A percentile compares a stretch with the other conserved stretches of the same genome.
phyloP scores from a whole-genome alignment of 495 filamentous ascomycete species.

The Penicillium tannophilum region DNA sequence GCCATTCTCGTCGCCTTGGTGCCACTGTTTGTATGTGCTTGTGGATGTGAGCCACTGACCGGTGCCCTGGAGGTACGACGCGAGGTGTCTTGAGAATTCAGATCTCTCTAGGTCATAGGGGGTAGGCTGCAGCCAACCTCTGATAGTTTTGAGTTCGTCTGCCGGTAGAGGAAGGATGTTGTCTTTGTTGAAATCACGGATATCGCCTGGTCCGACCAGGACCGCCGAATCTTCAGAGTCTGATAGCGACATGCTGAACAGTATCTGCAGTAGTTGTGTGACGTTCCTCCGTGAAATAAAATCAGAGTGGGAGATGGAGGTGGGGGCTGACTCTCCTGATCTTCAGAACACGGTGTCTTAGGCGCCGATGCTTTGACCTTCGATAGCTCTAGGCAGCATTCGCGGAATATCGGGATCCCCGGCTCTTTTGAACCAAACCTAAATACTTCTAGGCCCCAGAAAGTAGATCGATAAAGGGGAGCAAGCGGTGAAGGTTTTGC shows the following conservation, averaged over 20 bases:
- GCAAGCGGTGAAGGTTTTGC: no score
- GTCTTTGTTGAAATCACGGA: constrained; percentile 19
- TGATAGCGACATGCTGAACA: background rate
- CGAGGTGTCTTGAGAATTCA: constrained; percentile 16
- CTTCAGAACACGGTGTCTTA: no score
- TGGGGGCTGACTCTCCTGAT: no score
- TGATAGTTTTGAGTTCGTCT: constrained; percentile 12
- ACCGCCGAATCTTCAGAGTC: background rate
- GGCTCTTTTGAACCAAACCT: no score
- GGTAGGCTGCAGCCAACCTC: constrained; percentile 22
- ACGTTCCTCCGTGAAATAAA: no score
- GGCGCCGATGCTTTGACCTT: no score
- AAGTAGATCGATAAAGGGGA: no score
- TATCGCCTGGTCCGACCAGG: background rate
- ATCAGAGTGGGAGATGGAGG: no score
- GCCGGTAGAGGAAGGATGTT: constrained; percentile 20
- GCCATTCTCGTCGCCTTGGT: constrained; percentile 10
- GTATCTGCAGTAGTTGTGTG: no score
- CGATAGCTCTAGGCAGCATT: no score
- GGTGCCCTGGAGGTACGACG: constrained; percentile 15
- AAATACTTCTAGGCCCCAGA: no score
- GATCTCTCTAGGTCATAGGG: constrained; percentile 19
- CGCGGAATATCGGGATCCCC: no score
- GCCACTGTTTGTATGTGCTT: constrained; percentile 17
- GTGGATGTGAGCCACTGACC: constrained; percentile 21